Conservation (phyloP, 116 monocot genomes). For the Thalassia testudinum region DNA sequence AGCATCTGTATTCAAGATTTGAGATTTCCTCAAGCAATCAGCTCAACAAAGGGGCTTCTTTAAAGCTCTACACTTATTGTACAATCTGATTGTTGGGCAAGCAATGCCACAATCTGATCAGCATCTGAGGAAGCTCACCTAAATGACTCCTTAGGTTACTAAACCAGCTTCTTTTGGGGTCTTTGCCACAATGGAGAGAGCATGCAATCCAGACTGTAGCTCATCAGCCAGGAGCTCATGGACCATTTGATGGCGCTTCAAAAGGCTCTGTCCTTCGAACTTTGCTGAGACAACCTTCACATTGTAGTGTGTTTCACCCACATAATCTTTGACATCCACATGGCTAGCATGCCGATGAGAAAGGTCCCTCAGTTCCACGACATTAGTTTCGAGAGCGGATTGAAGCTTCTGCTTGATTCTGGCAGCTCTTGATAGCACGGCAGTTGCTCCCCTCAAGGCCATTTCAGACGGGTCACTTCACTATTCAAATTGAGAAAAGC, state of each 20-base stretch:
- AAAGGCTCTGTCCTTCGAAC: conserved; percentile 53
- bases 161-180: conserved; percentile 44
- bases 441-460: too few relatives aligned
- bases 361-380: conserved; percentile 57
- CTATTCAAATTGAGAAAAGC: too few relatives aligned
- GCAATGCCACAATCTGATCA: too few relatives aligned
- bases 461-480: too few relatives aligned
- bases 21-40: too few relatives aligned
- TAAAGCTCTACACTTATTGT: too few relatives aligned
- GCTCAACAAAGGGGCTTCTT: too few relatives aligned
- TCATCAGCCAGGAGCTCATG: conserved; percentile 62
- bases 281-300: conserved; percentile 49
- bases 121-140: too few relatives aligned
- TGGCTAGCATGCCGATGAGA: conserved; percentile 73
- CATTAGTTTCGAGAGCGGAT: conserved; percentile 35
- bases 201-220: conserved; percentile 70
- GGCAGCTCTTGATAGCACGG: too few relatives aligned
- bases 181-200: conserved; percentile 74
- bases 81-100: too few relatives aligned
- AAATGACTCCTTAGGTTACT: too few relatives aligned
- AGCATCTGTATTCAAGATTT: too few relatives aligned
- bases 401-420: conserved; percentile 68
- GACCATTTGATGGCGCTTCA: conserved; percentile 69
- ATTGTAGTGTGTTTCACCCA: conserved; percentile 61
- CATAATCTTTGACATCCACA: conserved; percentile 38